Evolutionary conservation across 495 filamentous ascomycete species (phyloP), one percentile per base, ranked within the genome.

Genomic region (Hypoxylon perforatum): DNA sequence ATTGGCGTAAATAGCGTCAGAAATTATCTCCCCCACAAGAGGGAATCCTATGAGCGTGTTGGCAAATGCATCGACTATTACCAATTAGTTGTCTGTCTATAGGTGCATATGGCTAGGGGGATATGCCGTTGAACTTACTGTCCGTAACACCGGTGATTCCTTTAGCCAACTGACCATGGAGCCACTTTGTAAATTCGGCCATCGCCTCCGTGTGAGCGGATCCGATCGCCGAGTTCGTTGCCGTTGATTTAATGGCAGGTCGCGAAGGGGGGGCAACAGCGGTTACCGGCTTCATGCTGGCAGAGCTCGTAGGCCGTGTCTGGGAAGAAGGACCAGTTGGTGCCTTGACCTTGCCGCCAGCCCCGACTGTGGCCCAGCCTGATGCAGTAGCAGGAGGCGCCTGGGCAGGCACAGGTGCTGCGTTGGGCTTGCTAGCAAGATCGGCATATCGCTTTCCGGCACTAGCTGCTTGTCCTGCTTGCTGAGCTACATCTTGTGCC

Each of bases 281-380:
- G 8, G 76, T 14, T 19, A 9, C 42, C n/a, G 67, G 21, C 67
- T 80, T 73, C 74, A 70, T 30, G 77, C 63, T 72, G 74, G 77
- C 75, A 63, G 80, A 78, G 64, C 86, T 90, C 12, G 83, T 77
- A 2, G 89, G 80, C 11, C 90, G 86, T 21, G 79, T 82, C 28
- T 87, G 84, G 8, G 82, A 75, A 25, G 81, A 77, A n/a, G 82
- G 82, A 12, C 86, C 85, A 0, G 87, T 86, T 15, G 87, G 83
- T 14, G 87, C 80, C 82, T 96, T 98, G 30, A 90, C 84, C 79
- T 97, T 98, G 4, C 95, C 95, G 58, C 92, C 87, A 12, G 94
- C 92, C n/a, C 96, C 96, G 42, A 98, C 95, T 0, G 94, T 98
- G 30, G 93, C 94, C 96, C 96, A 98, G 17, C 92, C 93, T 71